Base-by-base conservation (phyloP, 2,329 filamentous ascomycete species). In the Lachnum nothofagi region DNA sequence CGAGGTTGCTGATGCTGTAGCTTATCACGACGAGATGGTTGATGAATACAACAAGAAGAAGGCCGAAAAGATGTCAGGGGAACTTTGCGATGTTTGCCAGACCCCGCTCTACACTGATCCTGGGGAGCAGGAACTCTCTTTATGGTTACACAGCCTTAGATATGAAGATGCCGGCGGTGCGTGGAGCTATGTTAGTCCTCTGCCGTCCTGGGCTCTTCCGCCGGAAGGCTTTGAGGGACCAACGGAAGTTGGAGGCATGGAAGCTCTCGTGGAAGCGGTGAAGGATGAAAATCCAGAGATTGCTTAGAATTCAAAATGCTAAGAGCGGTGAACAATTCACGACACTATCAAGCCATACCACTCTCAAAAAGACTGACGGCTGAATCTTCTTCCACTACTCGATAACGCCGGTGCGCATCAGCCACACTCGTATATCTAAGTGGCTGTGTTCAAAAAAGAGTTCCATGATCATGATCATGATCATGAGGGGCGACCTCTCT, bases 31-130 rank as follows among this genome's bases (percentile, higher is more conserved):
- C 63, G 88, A 93, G 60, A 91, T 96, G 81, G 85, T 96, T 31
- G 86, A 91, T 58, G 78, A 85, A 47, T 97, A 97, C 67, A 82
- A 95, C 64, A 89, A 91, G 69, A 82, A 84, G 61, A 91, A 91
- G 61, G 91, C 91, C 1, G 93, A 98, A 73, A 91, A 88, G 66
- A 86, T 97, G 78, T 94, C 91, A 1, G 93, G 93, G 10, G 75
- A 90, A 62, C 71, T 81, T 14, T 98, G 93, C 66, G 76, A 84
- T 5, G 68, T 90, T 27, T 98, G 93, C 67, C 78, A 85, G 50
- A 95, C 93, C 17, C 86, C 88, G 19, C 73, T 98, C 37, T 98
- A 97, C 68, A 94, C 88, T 14, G 93, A 98, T 64, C 93, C 93
- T 0, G 91, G 91, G 1, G 70, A 76, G 35, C 91, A 97, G 62